Percentiles rank a stretch among this genome's conserved stretches.
Evolutionary conservation across 805 yeast genomes (phyloP).

Genomic region (Lipomyces spencermartinsiae): DNA sequence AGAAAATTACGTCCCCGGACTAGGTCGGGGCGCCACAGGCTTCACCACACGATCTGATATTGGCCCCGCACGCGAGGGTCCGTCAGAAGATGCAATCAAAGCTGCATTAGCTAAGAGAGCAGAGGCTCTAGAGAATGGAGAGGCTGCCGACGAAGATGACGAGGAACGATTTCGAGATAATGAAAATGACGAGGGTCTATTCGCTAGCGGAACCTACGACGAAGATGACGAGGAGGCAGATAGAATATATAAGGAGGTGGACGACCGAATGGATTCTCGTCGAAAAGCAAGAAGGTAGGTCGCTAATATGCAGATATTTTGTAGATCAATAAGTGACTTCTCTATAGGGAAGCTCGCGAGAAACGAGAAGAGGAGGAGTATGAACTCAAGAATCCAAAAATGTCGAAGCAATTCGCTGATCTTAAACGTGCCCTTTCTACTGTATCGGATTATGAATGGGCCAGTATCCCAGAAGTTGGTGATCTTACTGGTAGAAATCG

Average conservation of each 20-base stretch:
- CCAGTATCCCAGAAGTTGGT: constrained; percentile 80
- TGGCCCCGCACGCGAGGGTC: constrained; percentile 55
- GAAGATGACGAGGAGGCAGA: constrained; percentile 83
- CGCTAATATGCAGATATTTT: neutral
- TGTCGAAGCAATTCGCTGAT: constrained; percentile 67
- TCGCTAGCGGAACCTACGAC: constrained; percentile 45
- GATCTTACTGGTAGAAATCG: constrained; percentile 85
- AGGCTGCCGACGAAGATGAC: constrained; percentile 40
- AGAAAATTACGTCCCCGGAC: constrained; percentile 86
- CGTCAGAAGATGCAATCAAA: constrained; percentile 48
- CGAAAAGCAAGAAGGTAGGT: constrained; percentile 39
- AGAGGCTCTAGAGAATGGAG: constrained; percentile 40
- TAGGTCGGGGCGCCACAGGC: constrained; percentile 95
- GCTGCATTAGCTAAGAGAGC: constrained; percentile 40
- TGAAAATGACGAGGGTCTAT: constrained; percentile 47
- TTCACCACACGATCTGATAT: constrained; percentile 85
- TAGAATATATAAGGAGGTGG: constrained; percentile 68
- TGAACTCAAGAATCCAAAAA: constrained; percentile 44
- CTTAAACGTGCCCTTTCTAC: constrained; percentile 65
- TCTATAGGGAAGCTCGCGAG: constrained; percentile 42
- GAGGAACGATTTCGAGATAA: constrained; percentile 46
- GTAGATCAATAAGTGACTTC: neutral
- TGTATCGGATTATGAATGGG: constrained; percentile 79
- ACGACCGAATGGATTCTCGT: constrained; percentile 52
- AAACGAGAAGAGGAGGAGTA: constrained; percentile 39